Evolutionary conservation across 2,329 filamentous ascomycete genomes (phyloP).

Genomic region (Pseudopithomyces chartarum): DNA sequence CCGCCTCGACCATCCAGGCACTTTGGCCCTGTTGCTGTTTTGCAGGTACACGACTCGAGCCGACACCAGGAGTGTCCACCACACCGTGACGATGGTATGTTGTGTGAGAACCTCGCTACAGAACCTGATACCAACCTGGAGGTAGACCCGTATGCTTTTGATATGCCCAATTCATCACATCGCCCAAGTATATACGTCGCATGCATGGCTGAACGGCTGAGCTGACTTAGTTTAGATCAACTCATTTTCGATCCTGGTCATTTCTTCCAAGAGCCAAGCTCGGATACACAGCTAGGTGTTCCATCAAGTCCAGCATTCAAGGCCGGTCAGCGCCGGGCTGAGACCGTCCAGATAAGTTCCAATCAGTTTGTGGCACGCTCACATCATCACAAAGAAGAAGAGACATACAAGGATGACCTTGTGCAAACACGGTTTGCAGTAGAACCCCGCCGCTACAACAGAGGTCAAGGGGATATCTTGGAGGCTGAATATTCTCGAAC

Average conservation of each 20-base stretch:
- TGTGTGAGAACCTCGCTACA: neutral
- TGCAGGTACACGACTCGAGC: constrained; percentile 8
- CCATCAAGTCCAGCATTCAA: constrained; percentile 50
- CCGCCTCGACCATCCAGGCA: constrained; percentile 25
- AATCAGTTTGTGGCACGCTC: neutral
- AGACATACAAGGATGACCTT: neutral
- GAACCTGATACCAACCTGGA: neutral
- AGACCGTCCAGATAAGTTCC: constrained; percentile 6
- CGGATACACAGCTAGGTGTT: constrained; percentile 28
- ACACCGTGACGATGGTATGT: neutral
- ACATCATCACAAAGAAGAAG: neutral
- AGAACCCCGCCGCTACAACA: too few species aligned
- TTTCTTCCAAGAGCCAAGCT: constrained; percentile 29
- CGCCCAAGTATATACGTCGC: constrained; percentile 12
- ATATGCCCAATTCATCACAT: neutral
- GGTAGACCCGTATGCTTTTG: neutral
- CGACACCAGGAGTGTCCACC: neutral
- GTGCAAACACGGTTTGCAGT: too few species aligned
- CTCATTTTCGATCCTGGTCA: constrained; percentile 29
- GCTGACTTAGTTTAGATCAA: constrained; percentile 18
- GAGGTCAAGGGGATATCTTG: neutral
- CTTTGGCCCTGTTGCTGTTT: constrained; percentile 6
- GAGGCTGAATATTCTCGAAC: neutral
- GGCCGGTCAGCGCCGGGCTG: constrained; percentile 39
- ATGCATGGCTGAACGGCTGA: neutral